phyloP scores from a whole-genome alignment of 148 eudicot genomes.

The Chenopodium suecicum region DNA sequence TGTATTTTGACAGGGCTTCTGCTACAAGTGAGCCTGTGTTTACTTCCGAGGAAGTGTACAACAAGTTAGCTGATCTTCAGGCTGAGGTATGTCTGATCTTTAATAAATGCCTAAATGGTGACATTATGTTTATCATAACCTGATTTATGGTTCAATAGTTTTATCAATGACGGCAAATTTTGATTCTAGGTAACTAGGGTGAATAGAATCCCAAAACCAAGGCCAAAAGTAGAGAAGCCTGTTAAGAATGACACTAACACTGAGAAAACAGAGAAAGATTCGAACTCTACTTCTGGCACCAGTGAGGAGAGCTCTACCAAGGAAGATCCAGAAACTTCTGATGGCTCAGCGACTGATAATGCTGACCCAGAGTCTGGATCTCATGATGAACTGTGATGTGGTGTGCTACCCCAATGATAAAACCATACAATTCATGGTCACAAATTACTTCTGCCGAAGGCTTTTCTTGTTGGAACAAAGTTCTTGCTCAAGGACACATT shows the following conservation, averaged over 20 bases:
- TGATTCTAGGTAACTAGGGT: constrained; percentile 54
- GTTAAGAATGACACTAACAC: constrained; percentile 53
- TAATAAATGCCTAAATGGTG: not conserved
- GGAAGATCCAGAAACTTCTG: constrained; percentile 34
- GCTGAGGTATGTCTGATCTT: constrained; percentile 51
- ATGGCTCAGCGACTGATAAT: constrained; percentile 31
- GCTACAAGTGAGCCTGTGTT: constrained; percentile 57
- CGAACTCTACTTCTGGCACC: constrained; percentile 38
- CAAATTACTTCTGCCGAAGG: not conserved
- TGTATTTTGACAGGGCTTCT: constrained; percentile 48
- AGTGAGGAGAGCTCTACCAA: constrained; percentile 38
- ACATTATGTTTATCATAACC: not conserved
- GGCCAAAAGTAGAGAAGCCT: constrained; percentile 87
- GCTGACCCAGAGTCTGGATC: constrained; percentile 30
- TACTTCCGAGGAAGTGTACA: constrained; percentile 73
- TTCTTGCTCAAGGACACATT: not conserved
- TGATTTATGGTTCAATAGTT: not conserved
- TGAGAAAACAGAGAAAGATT: constrained; percentile 28
- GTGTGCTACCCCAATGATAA: not conserved
- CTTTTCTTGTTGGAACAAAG: constrained; percentile 2
- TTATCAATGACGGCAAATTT: constrained; percentile 11
- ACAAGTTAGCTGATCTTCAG: constrained; percentile 67
- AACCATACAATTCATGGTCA: not conserved
- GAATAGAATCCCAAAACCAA: constrained; percentile 85
- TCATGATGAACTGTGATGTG: constrained; percentile 70